Evolutionary conservation across 805 yeast genomes (phyloP), one percentile per base, ranked within the genome.

Genomic region (Kodamaea neixiangensis): DNA sequence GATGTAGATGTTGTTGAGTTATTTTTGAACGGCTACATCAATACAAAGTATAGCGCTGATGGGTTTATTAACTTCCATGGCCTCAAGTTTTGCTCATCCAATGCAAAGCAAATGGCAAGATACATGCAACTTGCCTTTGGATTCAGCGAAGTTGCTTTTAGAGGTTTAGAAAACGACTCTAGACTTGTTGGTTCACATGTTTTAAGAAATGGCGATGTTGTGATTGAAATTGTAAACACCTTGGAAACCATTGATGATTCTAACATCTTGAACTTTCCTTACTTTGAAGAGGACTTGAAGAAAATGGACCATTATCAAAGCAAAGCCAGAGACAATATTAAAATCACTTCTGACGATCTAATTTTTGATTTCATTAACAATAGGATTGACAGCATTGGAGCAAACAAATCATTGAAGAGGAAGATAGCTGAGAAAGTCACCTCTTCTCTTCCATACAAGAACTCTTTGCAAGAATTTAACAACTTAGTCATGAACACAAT

Each of bases 51-150:
- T n/a, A 46, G n/a, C 21, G 43, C 40, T 15, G 75, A 70, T 58
- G 75, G 69, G 11, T 58, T 73, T 50, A 25, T 66, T 6, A 80
- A 78, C n/a, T 87, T 85, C 61, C 84, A 81, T 66, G 85, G 85
- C 58, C 74, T 87, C 3, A 85, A 86, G 11, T 81, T 86, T 75
- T 86, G 84, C 53, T 86, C 85, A 10, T 79, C 89, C n/a, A 87
- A 87, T 55, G 87, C 93, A 19, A 82, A 80, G 53, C 81, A 81
- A 53, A 71, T 82, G 42, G 85, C 96, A 0, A 62, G 67, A 18
- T 79, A 76, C 61, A 80, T 85, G 51, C 74, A 80, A 42, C 60
- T 72, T 13, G 67, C 78, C 5, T 77, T 82, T 67, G 96, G 96
- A 0, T 89, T 89, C 64, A 56, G 69, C 17, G 80, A 77, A 34